Evolutionary conservation across 148 eudicot genomes (phyloP), one percentile per base, ranked within the genome.

Genomic region (Chenopodium album): DNA sequence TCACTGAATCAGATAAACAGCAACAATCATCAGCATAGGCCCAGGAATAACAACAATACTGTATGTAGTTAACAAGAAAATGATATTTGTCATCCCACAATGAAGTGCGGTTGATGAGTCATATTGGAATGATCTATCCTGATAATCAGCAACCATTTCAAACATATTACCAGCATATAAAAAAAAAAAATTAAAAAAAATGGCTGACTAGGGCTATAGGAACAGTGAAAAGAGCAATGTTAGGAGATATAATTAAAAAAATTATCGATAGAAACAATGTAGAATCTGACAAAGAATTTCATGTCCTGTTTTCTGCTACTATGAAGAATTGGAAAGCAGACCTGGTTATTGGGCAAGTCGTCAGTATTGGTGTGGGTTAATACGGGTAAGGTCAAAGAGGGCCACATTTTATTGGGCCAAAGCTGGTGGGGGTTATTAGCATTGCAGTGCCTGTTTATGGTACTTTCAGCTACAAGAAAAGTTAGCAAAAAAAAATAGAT

Each of bases 1-100:
- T 94, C 92, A 81, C 99, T 94, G 90, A 87, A 88, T 17, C 69
- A 59, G 74, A 81, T 32, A 52, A 29, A 60, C 4, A 20, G 32
- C 17, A 69, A 75, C 31, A 44, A 47, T 46, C 17, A 26, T 78
- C 41, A 78, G 44, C 14, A 78, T 26, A 32, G 26, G 14, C 1
- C 44, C 7, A 48, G 13, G 52, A 69, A 44, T 29, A 67, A 67
- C 37, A 56, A 56, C 16, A 13, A 12, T 19, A 56, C 44, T 41
- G 44, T 41, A 41, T 0, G 13, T 16, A 56, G 22, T 56, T 56
- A 19, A 56, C 62, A 56, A 56, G 62, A 56, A 1, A 56, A 19
- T 56, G 17, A 16, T 67, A 16, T 67, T 67, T 9, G 34, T 26
- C 7, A 67, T 29, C 71, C 10, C 71, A 28, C 12, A 67, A 11